Evolutionary conservation across 192 early-diverging fungal species (phyloP).

Genomic region (Entomortierella parvispora): DNA sequence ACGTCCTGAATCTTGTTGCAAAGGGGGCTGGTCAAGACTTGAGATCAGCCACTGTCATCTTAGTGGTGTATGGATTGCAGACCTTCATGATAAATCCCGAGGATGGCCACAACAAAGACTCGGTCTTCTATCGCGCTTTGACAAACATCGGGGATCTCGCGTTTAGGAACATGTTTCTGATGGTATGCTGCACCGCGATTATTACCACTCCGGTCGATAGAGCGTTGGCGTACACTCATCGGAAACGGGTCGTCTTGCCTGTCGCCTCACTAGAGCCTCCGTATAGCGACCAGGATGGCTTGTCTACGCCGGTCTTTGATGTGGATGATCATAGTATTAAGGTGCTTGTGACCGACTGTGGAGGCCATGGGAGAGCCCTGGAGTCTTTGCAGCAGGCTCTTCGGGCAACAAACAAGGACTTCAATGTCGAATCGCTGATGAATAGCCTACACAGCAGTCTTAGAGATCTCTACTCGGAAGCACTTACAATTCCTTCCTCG

Average conservation of each 20-base stretch:
- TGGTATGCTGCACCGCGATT: conserved; percentile 36
- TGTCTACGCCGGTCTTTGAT: conserved; percentile 21
- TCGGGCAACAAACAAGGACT: neutral
- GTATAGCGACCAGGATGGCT: conserved; percentile 2
- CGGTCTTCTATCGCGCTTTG: conserved; percentile 26
- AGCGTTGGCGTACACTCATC: conserved; percentile 21
- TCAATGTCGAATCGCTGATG: conserved; percentile 30
- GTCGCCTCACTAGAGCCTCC: conserved; percentile 42
- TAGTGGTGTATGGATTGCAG: conserved; percentile 47
- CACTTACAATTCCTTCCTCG: conserved; percentile 4
- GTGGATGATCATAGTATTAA: conserved; percentile 30
- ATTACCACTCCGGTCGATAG: conserved; percentile 24
- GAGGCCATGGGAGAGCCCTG: conserved; percentile 51
- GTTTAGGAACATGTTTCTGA: conserved; percentile 16
- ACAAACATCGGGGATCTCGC: conserved; percentile 39
- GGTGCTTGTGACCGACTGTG: conserved; percentile 49
- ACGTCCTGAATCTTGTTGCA: conserved; percentile 26
- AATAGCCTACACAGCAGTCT: conserved; percentile 11
- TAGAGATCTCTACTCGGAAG: conserved; percentile 22
- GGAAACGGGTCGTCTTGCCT: conserved; percentile 31
- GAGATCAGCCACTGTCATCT: conserved; percentile 29
- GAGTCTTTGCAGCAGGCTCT: conserved; percentile 24
- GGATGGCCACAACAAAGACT: conserved; percentile 28
- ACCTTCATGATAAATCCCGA: conserved; percentile 12
- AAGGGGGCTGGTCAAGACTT: conserved; percentile 14